phyloP scores from a whole-genome alignment of 2,329 filamentous ascomycete genomes.

The Aspergillus fumigatus region DNA sequence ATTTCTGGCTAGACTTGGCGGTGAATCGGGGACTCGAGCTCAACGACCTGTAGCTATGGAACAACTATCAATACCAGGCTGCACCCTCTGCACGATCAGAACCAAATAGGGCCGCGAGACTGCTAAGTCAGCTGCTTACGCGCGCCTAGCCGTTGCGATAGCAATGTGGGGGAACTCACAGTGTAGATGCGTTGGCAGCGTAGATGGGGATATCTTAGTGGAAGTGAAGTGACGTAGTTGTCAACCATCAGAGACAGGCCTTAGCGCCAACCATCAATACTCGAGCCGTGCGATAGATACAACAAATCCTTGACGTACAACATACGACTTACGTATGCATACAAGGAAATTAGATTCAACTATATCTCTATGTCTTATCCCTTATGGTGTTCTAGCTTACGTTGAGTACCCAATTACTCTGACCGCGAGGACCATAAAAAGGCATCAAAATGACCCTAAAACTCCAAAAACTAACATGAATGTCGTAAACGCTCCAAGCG shows the following conservation, averaged over 20 bases:
- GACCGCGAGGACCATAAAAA: neutral
- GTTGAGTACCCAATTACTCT: neutral
- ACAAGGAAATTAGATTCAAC: neutral
- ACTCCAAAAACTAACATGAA: neutral
- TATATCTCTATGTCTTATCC: neutral
- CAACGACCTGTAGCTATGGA: constrained; percentile 8
- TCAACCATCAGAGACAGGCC: neutral
- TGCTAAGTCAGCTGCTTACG: constrained; percentile 4
- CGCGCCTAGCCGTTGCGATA: constrained; percentile 5
- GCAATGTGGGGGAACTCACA: constrained; percentile 16
- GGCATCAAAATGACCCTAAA: neutral
- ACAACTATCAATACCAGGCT: neutral
- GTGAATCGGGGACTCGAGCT: constrained; percentile 11
- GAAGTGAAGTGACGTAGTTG: constrained; percentile 20
- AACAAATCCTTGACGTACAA: neutral
- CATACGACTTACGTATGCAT: neutral
- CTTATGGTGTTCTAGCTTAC: neutral
- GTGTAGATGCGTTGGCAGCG: constrained; percentile 19
- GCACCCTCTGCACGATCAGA: neutral
- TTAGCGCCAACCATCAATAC: neutral
- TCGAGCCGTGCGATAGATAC: too few species aligned
- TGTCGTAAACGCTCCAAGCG: neutral
- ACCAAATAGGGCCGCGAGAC: neutral
- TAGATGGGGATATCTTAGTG: constrained; percentile 6
- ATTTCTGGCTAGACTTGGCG: constrained; percentile 10